Base-by-base conservation (phyloP, 2,329 filamentous ascomycete species). In the Pochonia chlamydosporia region DNA sequence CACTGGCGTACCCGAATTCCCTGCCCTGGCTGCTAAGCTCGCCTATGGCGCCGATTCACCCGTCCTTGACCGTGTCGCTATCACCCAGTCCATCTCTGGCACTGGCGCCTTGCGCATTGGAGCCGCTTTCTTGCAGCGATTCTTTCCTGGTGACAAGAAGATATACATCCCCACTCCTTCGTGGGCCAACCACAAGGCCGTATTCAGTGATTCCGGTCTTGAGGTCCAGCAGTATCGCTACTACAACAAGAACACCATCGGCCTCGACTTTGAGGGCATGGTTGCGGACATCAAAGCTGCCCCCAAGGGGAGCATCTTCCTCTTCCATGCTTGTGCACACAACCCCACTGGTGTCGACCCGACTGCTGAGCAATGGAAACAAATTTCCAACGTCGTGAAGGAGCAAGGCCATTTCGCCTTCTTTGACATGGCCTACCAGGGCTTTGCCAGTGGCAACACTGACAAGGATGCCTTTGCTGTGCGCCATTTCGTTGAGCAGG, bases 371-470 rank as follows among this genome's bases (percentile, higher is more conserved):
- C 92, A 97, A 76, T 97, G 92, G 92, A 82, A 82, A 71, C 77
- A 92, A 74, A 93, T 99, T 68, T 89, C 87, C 70, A 74, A 86
- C 52, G 87, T 85, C 52, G 83, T 96, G 70, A 95, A 95, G 81
- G 79, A 82, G 66, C 83, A 87, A 68, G 84, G 79, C 43, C 92
- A 97, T 79, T 95, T 86, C 68, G 84, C 89, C 61, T 96, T 99
- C 82, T 99, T 97, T 75, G 92, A 97, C 71, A 96, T 96, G 91
- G 92, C 92, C 55, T 99, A 99, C 79, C 92, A 99, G 75, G 92
- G 92, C 60, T 97, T 99, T 64, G 92, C 92, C 59, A 93, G 86
- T 55, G 92, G 92, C 58, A 82, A 95, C 72, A 93, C 88, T 55
- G 82, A 95, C 76, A 84, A 84, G 70, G 92, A 99, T 67, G 93